These are phyloP conservation scores for Fusarium sp. DNA, from an alignment of 2,329 filamentous ascomycete genomes.

Conservation along the genomic window DNA sequence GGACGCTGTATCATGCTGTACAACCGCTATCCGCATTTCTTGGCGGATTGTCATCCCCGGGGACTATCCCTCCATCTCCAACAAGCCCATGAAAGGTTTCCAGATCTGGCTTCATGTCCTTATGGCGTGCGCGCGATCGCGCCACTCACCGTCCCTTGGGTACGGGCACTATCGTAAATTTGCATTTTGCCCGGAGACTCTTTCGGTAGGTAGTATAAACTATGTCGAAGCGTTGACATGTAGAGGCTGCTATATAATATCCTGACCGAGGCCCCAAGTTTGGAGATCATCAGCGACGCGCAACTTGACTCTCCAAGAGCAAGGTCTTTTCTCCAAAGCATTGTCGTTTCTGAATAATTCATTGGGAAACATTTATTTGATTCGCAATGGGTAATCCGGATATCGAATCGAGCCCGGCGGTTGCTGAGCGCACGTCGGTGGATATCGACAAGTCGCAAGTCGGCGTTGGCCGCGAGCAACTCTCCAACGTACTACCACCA, in stretches of 20 bases:
- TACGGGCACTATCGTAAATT: slow-evolving; percentile 9
- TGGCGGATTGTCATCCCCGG: slow-evolving; percentile 20
- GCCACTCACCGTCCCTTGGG: slow-evolving; percentile 26
- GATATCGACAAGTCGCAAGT: slow-evolving; percentile 47
- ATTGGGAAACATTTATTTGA: background rate
- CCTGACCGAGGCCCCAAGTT: slow-evolving; percentile 29
- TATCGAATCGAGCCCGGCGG: slow-evolving; percentile 49
- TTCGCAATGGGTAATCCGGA: slow-evolving; percentile 46
- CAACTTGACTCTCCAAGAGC: slow-evolving; percentile 7
- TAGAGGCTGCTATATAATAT: slow-evolving; percentile 47
- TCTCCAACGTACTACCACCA: slow-evolving; percentile 50
- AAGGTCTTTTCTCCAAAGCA: background rate
- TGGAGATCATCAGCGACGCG: slow-evolving; percentile 16
- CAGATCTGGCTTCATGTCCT: slow-evolving; percentile 41
- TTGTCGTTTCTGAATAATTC: background rate
- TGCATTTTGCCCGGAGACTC: slow-evolving; percentile 34
- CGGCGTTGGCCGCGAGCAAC: slow-evolving; percentile 56
- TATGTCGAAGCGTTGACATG: slow-evolving; percentile 13
- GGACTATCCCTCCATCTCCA: too few relatives aligned
- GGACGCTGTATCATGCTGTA: slow-evolving; percentile 1
- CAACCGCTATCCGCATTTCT: background rate
- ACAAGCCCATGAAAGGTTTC: slow-evolving; percentile 14
- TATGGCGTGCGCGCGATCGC: slow-evolving; percentile 47
- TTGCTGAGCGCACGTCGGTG: slow-evolving; percentile 43
- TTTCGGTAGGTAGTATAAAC: slow-evolving; percentile 32